Evolutionary conservation across 2,329 filamentous ascomycete species (phyloP).

Genomic region (Fusarium verticillioides): DNA sequence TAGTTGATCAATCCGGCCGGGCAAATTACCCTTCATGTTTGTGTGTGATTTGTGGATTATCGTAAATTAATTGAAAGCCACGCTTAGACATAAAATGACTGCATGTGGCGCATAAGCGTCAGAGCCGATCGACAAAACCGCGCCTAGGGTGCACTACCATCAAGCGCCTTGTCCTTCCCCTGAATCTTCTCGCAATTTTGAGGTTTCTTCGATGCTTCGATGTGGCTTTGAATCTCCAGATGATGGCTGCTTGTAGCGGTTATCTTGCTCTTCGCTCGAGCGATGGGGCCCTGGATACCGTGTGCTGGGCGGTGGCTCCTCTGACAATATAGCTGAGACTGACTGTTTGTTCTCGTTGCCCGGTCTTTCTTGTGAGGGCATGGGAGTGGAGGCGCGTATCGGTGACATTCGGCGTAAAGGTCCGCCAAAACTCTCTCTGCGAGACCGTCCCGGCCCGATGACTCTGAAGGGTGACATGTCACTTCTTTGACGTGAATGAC

Average conservation of each 20-base stretch:
- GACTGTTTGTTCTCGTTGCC: conserved; percentile 49
- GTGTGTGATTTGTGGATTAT: conserved; percentile 6
- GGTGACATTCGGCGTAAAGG: conserved; percentile 41
- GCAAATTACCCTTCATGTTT: not conserved
- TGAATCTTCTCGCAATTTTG: conserved; percentile 28
- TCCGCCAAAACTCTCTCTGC: conserved; percentile 44
- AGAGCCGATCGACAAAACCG: conserved; percentile 27
- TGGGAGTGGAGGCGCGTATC: conserved; percentile 40
- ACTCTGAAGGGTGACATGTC: conserved; percentile 52
- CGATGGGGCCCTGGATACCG: conserved; percentile 25
- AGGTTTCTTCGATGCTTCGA: conserved; percentile 18
- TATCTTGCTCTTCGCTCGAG: conserved; percentile 25
- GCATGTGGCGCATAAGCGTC: conserved; percentile 31
- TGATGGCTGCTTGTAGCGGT: conserved; percentile 22
- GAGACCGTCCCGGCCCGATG: conserved; percentile 38
- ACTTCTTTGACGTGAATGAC: conserved; percentile 52
- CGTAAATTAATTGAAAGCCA: conserved; percentile 4
- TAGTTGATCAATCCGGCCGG: conserved; percentile 1
- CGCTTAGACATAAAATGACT: not conserved
- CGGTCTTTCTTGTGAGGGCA: conserved; percentile 37
- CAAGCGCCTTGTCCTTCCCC: conserved; percentile 28
- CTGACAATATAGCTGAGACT: conserved; percentile 49
- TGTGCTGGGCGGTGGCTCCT: conserved; percentile 32
- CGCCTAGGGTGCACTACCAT: conserved; percentile 25
- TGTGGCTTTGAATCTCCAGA: conserved; percentile 28